phyloP scores from a whole-genome alignment of 2,329 filamentous ascomycete species.

The Aspergillus neotritici region DNA sequence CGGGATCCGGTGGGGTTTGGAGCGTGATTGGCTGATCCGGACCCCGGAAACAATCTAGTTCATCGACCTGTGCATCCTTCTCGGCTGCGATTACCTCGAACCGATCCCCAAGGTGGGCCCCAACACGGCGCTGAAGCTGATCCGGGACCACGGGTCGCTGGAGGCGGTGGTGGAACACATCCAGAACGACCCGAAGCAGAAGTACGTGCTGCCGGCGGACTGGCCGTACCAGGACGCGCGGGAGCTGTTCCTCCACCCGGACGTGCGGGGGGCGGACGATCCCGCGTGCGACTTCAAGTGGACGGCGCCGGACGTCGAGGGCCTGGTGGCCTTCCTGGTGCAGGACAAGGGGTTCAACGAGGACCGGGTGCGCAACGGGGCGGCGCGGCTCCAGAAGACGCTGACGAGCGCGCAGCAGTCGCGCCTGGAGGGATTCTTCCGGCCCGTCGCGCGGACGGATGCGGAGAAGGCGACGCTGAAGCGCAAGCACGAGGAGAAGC shows the following conservation, averaged over 20 bases:
- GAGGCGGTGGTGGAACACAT: slow-evolving; percentile 82
- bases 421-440: slow-evolving; percentile 93
- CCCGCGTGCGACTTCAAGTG: slow-evolving; percentile 95
- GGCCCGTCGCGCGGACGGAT: slow-evolving; percentile 80
- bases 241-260: slow-evolving; percentile 83
- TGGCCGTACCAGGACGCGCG: slow-evolving; percentile 94
- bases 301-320: slow-evolving; percentile 88
- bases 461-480: slow-evolving; percentile 80
- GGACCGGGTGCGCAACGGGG: slow-evolving; percentile 77
- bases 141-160: slow-evolving; percentile 82
- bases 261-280: slow-evolving; percentile 77
- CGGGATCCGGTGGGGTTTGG: too few relatives aligned
- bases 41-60: slow-evolving; percentile 55
- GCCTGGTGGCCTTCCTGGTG: slow-evolving; percentile 82
- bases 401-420: slow-evolving; percentile 87
- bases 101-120: slow-evolving; percentile 93
- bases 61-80: slow-evolving; percentile 93
- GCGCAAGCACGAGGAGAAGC: slow-evolving; percentile 88
- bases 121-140: slow-evolving; percentile 84
- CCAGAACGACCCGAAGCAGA: slow-evolving; percentile 68
- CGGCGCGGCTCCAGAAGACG: slow-evolving; percentile 77
- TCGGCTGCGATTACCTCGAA: slow-evolving; percentile 96
- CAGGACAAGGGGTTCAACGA: slow-evolving; percentile 96
- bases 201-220: slow-evolving; percentile 84
- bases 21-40: slow-evolving; percentile 10